Evolutionary conservation across 164 flowering plant genomes (phyloP).

Genomic region (Tetrastigma voinierianum): DNA sequence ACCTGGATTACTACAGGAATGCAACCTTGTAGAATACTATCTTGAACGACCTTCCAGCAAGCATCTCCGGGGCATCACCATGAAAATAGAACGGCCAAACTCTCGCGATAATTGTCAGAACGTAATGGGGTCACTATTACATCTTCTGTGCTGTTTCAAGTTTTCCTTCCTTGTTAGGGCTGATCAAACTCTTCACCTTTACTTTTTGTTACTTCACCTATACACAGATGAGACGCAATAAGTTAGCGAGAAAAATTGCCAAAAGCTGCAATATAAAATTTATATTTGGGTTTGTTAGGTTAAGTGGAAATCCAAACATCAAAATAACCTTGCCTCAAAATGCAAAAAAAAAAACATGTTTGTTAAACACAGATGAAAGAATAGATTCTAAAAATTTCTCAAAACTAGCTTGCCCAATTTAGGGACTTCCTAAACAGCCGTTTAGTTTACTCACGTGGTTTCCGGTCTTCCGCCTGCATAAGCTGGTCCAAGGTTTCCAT

Average conservation of each 20-base stretch:
- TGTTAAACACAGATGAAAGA: neutral
- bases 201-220: constrained; percentile 95
- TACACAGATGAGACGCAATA: constrained; percentile 13
- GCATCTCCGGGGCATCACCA: constrained; percentile 99
- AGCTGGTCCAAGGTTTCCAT: constrained; percentile 92
- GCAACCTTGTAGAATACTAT: constrained; percentile 91
- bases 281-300: neutral
- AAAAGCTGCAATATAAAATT: neutral
- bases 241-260: constrained; percentile 1
- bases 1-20: constrained; percentile 98
- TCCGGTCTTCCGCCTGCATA: constrained; percentile 84
- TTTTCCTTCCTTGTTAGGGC: constrained; percentile 82
- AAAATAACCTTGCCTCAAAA: neutral
- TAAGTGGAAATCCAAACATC: neutral
- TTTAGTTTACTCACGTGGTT: constrained; percentile 59
- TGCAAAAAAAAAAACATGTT: neutral
- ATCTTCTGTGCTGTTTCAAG: constrained; percentile 83
- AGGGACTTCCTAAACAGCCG: neutral
- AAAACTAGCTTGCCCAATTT: neutral
- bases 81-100: constrained; percentile 76
- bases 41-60: constrained; percentile 99
- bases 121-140: constrained; percentile 80
- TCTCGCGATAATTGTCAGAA: constrained; percentile 55
- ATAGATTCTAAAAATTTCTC: no score
- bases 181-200: constrained; percentile 86